Percentiles rank a stretch among this genome's conserved stretches.
These are phyloP conservation scores for Persicaria maculosa DNA, from an alignment of 148 eudicot species.

Conservation along the genomic window DNA sequence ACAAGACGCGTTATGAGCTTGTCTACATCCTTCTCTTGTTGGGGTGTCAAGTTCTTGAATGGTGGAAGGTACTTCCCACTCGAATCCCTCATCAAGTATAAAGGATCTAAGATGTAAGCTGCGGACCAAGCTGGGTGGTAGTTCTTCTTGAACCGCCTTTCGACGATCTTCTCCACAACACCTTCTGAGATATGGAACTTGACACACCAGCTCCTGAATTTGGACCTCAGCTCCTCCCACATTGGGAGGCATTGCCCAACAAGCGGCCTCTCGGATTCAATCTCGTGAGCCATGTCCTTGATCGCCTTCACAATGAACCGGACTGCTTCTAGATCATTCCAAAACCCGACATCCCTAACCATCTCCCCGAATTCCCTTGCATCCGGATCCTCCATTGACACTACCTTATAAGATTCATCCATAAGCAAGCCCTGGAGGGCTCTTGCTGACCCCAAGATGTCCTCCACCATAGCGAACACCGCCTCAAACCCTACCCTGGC, in stretches of 20 bases:
- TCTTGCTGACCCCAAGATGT: conserved; percentile 54
- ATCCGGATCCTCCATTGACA: conserved; percentile 63
- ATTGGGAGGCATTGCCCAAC: conserved; percentile 87
- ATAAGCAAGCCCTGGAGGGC: conserved; percentile 58
- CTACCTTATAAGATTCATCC: conserved; percentile 67
- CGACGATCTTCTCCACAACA: conserved; percentile 50
- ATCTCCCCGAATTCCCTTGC: conserved; percentile 69
- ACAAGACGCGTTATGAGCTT: conserved; percentile 79
- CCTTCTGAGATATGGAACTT: conserved; percentile 54
- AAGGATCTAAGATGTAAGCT: conserved; percentile 79
- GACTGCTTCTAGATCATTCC: conserved; percentile 85
- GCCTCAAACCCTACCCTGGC: conserved; percentile 30
- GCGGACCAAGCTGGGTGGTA: conserved; percentile 99
- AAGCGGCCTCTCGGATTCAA: conserved; percentile 63
- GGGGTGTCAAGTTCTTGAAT: conserved; percentile 68
- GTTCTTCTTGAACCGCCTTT: conserved; percentile 63
- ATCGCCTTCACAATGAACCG: conserved; percentile 58
- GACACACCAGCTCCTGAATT: conserved; percentile 70
- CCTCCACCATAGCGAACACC: conserved; percentile 52
- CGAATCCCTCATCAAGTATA: conserved; percentile 59
- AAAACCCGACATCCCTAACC: conserved; percentile 72
- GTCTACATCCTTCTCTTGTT: conserved; percentile 96
- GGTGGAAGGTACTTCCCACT: conserved; percentile 90
- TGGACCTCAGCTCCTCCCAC: conserved; percentile 74
- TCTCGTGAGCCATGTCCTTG: conserved; percentile 62